phyloP scores from a whole-genome alignment of 495 filamentous ascomycete species.

The Neurospora terricola region DNA sequence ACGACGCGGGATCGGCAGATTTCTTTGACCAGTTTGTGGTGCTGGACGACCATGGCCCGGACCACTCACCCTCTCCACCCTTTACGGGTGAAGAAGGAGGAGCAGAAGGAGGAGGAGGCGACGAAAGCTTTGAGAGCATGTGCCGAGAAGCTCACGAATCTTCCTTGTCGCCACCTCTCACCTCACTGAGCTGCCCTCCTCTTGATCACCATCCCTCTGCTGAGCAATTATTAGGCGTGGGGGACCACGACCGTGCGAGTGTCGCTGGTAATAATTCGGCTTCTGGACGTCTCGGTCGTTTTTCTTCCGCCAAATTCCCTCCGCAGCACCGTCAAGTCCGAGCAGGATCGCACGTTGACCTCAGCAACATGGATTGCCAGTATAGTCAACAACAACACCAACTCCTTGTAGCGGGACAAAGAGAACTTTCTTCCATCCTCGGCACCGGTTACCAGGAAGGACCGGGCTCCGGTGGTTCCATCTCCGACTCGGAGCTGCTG shows the following conservation, averaged over 20 bases:
- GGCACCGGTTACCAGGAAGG: constrained; percentile 3
- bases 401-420: neutral
- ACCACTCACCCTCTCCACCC: constrained; percentile 12
- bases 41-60: constrained; percentile 22
- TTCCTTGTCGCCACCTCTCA: constrained; percentile 11
- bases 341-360: neutral
- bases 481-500: constrained; percentile 39
- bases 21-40: constrained; percentile 40
- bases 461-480: constrained; percentile 23
- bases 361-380: neutral
- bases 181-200: neutral
- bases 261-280: neutral
- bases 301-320: neutral
- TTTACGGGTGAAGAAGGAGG: neutral
- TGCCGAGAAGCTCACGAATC: constrained; percentile 8
- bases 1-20: constrained; percentile 26
- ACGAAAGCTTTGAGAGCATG: constrained; percentile 7
- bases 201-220: neutral
- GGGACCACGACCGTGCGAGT: neutral
- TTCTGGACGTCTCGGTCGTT: neutral
- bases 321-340: neutral
- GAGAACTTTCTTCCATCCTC: neutral
- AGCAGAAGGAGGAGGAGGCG: constrained; percentile 6
- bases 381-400: neutral
- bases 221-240: neutral